Percentiles rank a stretch among this genome's conserved stretches.
These are phyloP conservation scores for Neurospora sp. DNA, from an alignment of 495 filamentous ascomycete genomes.

Conservation along the genomic window DNA sequence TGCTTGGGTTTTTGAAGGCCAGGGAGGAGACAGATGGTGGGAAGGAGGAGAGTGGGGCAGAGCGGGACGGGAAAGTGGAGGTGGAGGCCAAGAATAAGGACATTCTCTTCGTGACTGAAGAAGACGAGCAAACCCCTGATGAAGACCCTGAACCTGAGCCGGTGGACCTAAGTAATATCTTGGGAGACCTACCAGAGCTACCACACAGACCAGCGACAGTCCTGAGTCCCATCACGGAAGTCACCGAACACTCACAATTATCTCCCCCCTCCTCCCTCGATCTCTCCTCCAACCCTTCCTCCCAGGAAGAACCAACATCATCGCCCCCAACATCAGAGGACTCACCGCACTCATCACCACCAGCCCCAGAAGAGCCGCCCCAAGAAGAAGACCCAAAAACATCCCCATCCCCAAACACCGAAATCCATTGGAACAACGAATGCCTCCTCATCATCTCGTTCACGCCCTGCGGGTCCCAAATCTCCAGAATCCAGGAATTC, in stretches of 20 bases:
- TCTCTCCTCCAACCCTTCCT: neutral
- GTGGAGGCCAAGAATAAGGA: neutral
- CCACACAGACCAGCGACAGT: neutral
- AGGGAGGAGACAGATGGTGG: neutral
- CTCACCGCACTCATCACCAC: neutral
- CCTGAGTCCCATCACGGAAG: neutral
- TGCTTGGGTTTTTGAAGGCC: conserved; percentile 22
- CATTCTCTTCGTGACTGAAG: neutral
- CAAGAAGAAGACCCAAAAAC: neutral
- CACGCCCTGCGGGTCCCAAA: conserved; percentile 16
- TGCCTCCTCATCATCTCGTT: conserved; percentile 29
- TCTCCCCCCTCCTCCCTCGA: neutral
- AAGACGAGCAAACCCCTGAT: neutral
- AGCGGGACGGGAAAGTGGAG: neutral
- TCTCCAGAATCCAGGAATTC: conserved; percentile 27
- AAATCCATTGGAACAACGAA: conserved; percentile 26
- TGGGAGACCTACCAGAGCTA: neutral
- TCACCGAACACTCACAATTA: neutral
- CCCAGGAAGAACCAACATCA: neutral
- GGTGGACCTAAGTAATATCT: neutral
- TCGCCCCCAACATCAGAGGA: neutral
- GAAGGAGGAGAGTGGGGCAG: neutral
- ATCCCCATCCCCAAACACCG: neutral
- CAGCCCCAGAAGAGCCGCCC: neutral
- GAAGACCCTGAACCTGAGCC: neutral